These are phyloP conservation scores for Mortierella sp. DNA, from an alignment of 371 early-diverging fungal genomes.

Conservation along the genomic window DNA sequence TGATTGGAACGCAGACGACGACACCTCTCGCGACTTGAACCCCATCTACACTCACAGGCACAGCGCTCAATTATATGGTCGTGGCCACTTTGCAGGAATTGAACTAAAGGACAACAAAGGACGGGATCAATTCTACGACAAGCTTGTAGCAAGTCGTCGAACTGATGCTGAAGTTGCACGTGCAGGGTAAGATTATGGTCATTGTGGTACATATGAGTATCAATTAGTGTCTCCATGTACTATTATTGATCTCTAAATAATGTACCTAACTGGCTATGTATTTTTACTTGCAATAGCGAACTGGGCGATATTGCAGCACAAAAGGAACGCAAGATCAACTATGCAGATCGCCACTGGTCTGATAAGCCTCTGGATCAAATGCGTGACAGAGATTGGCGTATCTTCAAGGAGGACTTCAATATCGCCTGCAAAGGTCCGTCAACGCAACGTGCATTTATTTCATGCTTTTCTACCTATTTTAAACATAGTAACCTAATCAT, in stretches of 20 bases:
- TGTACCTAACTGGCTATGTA: not conserved
- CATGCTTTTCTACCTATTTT: not conserved
- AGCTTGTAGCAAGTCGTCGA: slow-evolving; percentile 75
- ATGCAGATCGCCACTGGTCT: slow-evolving; percentile 95
- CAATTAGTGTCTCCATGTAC: too few relatives aligned
- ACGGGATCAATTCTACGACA: slow-evolving; percentile 78
- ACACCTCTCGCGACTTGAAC: slow-evolving; percentile 93
- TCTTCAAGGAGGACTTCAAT: slow-evolving; percentile 97
- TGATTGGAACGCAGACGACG: slow-evolving; percentile 97
- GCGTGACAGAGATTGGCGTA: slow-evolving; percentile 98
- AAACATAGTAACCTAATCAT: not conserved
- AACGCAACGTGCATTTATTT: not conserved
- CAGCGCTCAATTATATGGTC: slow-evolving; percentile 89
- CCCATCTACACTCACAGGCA: slow-evolving; percentile 89
- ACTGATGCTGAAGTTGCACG: slow-evolving; percentile 77
- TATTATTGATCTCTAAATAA: too few relatives aligned
- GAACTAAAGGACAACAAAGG: slow-evolving; percentile 84
- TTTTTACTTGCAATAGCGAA: slow-evolving; percentile 58
- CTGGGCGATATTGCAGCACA: slow-evolving; percentile 71
- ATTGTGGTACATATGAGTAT: not conserved
- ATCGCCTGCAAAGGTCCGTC: slow-evolving; percentile 90
- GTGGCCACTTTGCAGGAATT: slow-evolving; percentile 93
- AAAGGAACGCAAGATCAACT: slow-evolving; percentile 78
- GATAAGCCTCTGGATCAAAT: slow-evolving; percentile 93
- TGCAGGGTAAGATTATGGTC: slow-evolving; percentile 59